Conservation (phyloP, 208 protist genomes). For the Trypanosoma congolense region DNA sequence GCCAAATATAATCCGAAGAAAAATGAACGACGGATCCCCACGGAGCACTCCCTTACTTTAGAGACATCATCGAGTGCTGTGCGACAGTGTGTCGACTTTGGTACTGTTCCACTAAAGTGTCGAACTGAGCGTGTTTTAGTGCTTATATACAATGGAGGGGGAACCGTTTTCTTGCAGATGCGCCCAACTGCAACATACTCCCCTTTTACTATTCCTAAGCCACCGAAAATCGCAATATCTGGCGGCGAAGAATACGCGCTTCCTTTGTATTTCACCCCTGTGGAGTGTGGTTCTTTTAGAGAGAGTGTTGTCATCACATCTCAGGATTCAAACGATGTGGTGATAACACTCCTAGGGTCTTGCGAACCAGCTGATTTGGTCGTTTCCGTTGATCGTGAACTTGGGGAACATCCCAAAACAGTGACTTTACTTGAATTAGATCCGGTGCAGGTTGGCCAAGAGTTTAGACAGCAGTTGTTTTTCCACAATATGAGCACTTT, state of each 20-base stretch:
- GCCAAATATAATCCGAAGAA: constrained; percentile 19
- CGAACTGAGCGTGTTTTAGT: constrained; percentile 29
- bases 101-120: constrained; percentile 57
- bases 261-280: constrained; percentile 48
- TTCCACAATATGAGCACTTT: constrained; percentile 58
- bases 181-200: constrained; percentile 53
- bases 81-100: constrained; percentile 39
- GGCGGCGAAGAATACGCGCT: constrained; percentile 29
- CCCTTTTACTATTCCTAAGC: constrained; percentile 47
- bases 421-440: constrained; percentile 32
- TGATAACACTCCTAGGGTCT: constrained; percentile 32
- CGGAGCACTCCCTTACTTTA: constrained; percentile 15
- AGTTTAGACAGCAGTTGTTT: constrained; percentile 21
- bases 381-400: constrained; percentile 17
- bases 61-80: constrained; percentile 18
- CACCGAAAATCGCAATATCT: constrained; percentile 25
- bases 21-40: constrained; percentile 1
- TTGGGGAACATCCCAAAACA: constrained; percentile 15
- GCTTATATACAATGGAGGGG: constrained; percentile 33
- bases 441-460: constrained; percentile 27
- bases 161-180: constrained; percentile 27
- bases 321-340: constrained; percentile 25
- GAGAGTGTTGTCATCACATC: constrained; percentile 40
- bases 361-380: constrained; percentile 60
- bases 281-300: constrained; percentile 48